Conservation (phyloP, 192 early-diverging fungal species). For the Entomortierella lignicola region DNA sequence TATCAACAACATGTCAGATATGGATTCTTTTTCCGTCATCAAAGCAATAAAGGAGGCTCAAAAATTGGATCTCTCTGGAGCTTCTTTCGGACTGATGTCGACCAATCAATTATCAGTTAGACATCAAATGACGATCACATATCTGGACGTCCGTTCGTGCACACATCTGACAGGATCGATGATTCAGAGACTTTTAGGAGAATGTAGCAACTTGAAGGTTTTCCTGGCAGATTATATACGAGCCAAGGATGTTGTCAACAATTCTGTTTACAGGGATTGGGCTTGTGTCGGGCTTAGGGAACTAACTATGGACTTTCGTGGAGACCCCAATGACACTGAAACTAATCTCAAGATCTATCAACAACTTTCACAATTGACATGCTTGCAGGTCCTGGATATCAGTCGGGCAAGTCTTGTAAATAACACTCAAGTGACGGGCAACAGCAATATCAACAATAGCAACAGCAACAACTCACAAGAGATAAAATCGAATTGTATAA, state of each 20-base stretch:
- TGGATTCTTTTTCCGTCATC: slow-evolving; percentile 7
- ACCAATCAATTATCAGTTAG: slow-evolving; percentile 24
- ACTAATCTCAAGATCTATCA: slow-evolving; percentile 11
- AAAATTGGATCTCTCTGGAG: slow-evolving; percentile 26
- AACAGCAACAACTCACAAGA: background rate
- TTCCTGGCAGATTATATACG: slow-evolving; percentile 26
- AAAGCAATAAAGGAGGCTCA: slow-evolving; percentile 10
- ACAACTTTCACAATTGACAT: slow-evolving; percentile 20
- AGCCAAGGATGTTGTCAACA: slow-evolving; percentile 33
- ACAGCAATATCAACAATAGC: background rate
- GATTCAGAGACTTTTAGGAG: slow-evolving; percentile 35
- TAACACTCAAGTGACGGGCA: no score
- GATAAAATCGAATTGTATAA: slow-evolving; percentile 5
- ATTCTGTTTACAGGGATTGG: slow-evolving; percentile 34
- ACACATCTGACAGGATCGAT: slow-evolving; percentile 15
- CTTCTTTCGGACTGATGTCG: slow-evolving; percentile 34
- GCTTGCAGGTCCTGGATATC: slow-evolving; percentile 32
- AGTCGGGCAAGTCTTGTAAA: background rate
- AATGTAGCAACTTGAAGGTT: slow-evolving; percentile 15
- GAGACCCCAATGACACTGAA: slow-evolving; percentile 10
- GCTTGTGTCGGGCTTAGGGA: slow-evolving; percentile 31
- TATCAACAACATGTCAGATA: slow-evolving; percentile 1
- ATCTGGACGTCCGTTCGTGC: slow-evolving; percentile 30
- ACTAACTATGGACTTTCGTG: slow-evolving; percentile 30
- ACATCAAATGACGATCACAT: slow-evolving; percentile 11